Conservation (phyloP, 257 asterid species). For the Plantago ovata region DNA sequence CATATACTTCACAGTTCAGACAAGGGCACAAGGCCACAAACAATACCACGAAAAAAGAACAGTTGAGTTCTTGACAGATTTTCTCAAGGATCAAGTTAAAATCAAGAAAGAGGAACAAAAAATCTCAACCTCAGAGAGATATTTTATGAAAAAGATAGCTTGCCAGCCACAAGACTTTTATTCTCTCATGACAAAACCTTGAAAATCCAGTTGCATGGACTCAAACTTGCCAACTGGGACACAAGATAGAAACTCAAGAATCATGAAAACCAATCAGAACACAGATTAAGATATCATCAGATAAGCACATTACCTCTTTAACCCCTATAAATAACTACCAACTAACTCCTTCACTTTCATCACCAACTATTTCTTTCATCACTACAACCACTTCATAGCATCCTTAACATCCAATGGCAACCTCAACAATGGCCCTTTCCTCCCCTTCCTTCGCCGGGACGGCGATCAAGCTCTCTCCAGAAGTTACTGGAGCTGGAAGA, state of each 20-base stretch:
- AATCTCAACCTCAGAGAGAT: slow-evolving; percentile 6
- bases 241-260: slow-evolving; percentile 3
- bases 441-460: slow-evolving; percentile 45
- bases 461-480: slow-evolving; percentile 40
- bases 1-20: too few relatives aligned
- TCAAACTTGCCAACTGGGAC: slow-evolving; percentile 18
- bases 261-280: slow-evolving; percentile 28
- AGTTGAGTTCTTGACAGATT: too few relatives aligned
- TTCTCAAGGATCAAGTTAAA: too few relatives aligned
- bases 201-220: slow-evolving; percentile 12
- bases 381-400: neutral
- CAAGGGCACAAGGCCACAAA: too few relatives aligned
- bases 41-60: too few relatives aligned
- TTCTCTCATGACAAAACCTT: slow-evolving; percentile 2
- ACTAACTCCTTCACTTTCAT: neutral
- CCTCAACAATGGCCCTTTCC: slow-evolving; percentile 56
- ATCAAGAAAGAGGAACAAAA: neutral
- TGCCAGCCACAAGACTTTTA: neutral
- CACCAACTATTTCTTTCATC: neutral
- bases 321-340: slow-evolving; percentile 11
- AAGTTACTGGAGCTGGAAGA: slow-evolving; percentile 27
- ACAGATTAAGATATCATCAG: slow-evolving; percentile 23
- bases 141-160: neutral
- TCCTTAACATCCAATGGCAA: slow-evolving; percentile 32
- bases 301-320: slow-evolving; percentile 11